Evolutionary conservation across 1,284 basidiomycete species (phyloP).

Genomic region (Phaffia rhodozyma): DNA sequence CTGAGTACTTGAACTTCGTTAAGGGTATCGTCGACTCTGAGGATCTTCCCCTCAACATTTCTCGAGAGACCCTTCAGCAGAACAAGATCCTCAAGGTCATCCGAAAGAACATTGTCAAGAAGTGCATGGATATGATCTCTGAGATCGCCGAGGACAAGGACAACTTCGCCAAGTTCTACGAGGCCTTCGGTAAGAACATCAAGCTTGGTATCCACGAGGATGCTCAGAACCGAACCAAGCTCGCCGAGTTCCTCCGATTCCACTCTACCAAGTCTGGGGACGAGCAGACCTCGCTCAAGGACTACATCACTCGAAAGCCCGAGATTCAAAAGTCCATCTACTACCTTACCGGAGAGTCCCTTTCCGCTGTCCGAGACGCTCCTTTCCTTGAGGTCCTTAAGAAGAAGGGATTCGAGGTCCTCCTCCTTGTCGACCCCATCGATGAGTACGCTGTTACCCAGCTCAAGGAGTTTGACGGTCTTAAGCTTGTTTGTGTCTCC

Average conservation of each 20-base stretch:
- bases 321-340: slow-evolving; percentile 99
- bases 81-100: slow-evolving; percentile 99
- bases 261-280: slow-evolving; percentile 90
- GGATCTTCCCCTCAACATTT: slow-evolving; percentile 99
- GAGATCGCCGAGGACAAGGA: slow-evolving; percentile 99
- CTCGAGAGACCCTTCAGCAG: slow-evolving; percentile 98
- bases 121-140: slow-evolving; percentile 85
- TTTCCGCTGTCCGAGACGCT: slow-evolving; percentile 80
- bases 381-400: slow-evolving; percentile 99
- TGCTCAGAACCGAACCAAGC: slow-evolving; percentile 96
- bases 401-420: slow-evolving; percentile 99
- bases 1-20: slow-evolving; percentile 99
- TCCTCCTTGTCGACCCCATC: slow-evolving; percentile 95
- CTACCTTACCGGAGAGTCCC: slow-evolving; percentile 97
- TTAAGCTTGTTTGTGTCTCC: slow-evolving; percentile 95
- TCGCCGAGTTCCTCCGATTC: slow-evolving; percentile 99
- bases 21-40: slow-evolving; percentile 99
- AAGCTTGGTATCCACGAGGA: slow-evolving; percentile 99
- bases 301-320: slow-evolving; percentile 99
- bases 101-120: slow-evolving; percentile 97
- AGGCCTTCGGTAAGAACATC: slow-evolving; percentile 88
- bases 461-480: slow-evolving; percentile 98
- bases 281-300: slow-evolving; percentile 89
- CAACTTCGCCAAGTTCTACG: slow-evolving; percentile 94
- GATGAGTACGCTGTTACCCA: slow-evolving; percentile 96